These are phyloP conservation scores for Leccinum variicolor DNA, from an alignment of 768 basidiomycete species.

Conservation along the genomic window DNA sequence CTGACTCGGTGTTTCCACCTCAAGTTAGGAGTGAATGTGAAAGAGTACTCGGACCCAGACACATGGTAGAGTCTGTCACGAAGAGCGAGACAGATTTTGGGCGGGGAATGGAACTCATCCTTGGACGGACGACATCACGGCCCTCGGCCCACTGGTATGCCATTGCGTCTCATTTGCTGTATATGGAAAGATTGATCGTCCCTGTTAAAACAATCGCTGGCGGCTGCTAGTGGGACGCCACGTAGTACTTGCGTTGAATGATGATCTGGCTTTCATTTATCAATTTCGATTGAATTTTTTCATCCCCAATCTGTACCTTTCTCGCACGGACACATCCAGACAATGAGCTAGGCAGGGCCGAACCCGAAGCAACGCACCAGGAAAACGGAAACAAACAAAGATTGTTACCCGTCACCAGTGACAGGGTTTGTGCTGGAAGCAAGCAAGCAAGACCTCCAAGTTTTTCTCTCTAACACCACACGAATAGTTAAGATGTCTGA, in stretches of 20 bases:
- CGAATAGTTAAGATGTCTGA: neutral
- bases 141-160: neutral
- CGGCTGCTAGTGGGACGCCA: no score
- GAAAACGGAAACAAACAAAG: no score
- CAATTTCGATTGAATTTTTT: no score
- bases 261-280: no score
- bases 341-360: no score
- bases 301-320: neutral
- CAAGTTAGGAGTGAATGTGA: neutral
- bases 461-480: neutral
- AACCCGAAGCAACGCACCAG: no score
- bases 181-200: neutral
- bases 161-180: neutral
- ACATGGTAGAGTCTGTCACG: neutral
- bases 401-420: no score
- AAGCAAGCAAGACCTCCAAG: neutral
- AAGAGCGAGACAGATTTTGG: neutral
- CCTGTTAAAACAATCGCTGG: neutral
- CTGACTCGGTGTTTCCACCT: slow-evolving; percentile 17
- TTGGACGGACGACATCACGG: neutral
- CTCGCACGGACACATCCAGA: neutral
- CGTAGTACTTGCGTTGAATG: no score
- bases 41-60: neutral
- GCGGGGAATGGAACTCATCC: neutral
- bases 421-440: neutral